phyloP scores from a whole-genome alignment of 1,139 yeast genomes.

The Blastobotrys indianensis region DNA sequence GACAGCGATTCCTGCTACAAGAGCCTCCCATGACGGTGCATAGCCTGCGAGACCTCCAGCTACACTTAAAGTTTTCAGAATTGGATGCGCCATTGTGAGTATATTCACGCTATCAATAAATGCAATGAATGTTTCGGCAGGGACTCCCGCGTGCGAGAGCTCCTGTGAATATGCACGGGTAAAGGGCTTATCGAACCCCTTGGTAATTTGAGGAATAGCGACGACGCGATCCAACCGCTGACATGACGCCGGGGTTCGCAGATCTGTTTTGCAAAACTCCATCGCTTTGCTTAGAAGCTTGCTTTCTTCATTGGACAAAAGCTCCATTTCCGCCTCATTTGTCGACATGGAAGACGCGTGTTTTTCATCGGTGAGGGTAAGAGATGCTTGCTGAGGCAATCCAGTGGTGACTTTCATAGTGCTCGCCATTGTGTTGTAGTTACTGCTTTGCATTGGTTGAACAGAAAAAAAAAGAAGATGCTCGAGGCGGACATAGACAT shows the following conservation, averaged over 20 bases:
- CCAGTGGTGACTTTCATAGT: too few species aligned
- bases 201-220: conserved; percentile 1
- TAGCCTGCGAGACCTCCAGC: not conserved
- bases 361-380: too few species aligned
- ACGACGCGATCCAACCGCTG: not conserved
- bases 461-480: too few species aligned
- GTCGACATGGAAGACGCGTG: too few species aligned
- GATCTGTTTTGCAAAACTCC: not conserved
- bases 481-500: too few species aligned
- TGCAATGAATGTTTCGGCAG: not conserved
- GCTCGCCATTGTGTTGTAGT: too few species aligned
- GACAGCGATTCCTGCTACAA: not conserved
- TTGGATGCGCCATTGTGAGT: not conserved
- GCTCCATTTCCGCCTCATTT: too few species aligned
- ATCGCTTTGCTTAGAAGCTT: not conserved
- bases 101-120: conserved; percentile 1
- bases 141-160: not conserved
- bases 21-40: not conserved
- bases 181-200: not conserved
- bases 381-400: too few species aligned
- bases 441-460: too few species aligned
- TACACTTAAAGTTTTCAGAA: not conserved
- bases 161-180: not conserved
- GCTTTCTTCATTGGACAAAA: not conserved
- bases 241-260: not conserved